Evolutionary conservation across 2,329 filamentous ascomycete species (phyloP), one percentile per base, ranked within the genome.

Genomic region (Colletotrichum liaoningense): DNA sequence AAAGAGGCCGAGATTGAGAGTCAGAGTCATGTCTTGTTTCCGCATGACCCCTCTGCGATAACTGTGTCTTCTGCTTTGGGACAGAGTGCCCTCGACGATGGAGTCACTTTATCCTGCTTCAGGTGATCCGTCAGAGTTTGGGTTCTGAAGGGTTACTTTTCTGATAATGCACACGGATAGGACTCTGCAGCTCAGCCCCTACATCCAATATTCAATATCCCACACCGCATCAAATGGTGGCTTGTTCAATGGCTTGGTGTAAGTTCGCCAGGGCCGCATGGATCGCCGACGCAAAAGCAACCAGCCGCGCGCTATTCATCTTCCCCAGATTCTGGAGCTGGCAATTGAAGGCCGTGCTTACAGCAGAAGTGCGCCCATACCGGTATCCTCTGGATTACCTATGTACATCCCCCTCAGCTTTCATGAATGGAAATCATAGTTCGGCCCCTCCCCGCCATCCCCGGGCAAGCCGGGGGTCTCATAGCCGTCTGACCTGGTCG

Each of bases 201-300:
- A 49, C 42, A n/a, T 49, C 42, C 42, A 49, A 49, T 49, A 49
- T 49, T 49, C 42, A 49, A 49, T 49, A 49, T 49, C n/a, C 19
- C 42, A 49, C 42, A 49, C 42, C 42, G 19, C 16, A 49, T 22
- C 42, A n/a, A 22, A 35, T 35, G 19, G 11, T 26, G 12, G 35
- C 35, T 60, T 22, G 58, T 14, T 16, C 42, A 19, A 49, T 26
- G 24, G 35, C 58, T 46, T 35, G n/a, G 35, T 30, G 38, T 52
- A 30, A n/a, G 42, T 30, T 49, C 42, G 42, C 42, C 38, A 24
- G 12, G 35, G 28, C 69, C 64, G 69, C 69, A 69, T 72, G 65
- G 64, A 69, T 72, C 69, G 38, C 54, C 69, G 57, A 72, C 63
- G 69, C 69, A 67, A 38, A 63, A 42, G 42, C 60, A 35, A 46